A percentile compares a stretch with the other conserved stretches of the same genome.
Evolutionary conservation across 148 eudicot genomes (phyloP).

Genomic region (Gaultheria prostrata): DNA sequence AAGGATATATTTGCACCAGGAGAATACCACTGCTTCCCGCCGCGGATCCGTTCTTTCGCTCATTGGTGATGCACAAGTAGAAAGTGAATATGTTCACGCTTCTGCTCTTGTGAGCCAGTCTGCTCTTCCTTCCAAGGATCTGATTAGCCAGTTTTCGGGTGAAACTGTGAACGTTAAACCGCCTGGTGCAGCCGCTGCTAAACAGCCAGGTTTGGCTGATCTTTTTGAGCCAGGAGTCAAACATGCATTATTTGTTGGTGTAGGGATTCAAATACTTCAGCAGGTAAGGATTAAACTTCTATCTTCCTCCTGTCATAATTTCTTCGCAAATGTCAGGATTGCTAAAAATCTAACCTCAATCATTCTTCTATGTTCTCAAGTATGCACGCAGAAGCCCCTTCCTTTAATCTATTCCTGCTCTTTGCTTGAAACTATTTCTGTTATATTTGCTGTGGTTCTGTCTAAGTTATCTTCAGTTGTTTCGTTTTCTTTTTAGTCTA

Average conservation of each 20-base stretch:
- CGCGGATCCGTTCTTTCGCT: slow-evolving; percentile 69
- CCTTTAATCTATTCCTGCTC: background rate
- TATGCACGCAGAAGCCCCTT: background rate
- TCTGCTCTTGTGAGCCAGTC: slow-evolving; percentile 88
- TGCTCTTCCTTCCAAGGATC: slow-evolving; percentile 45
- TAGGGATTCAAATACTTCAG: slow-evolving; percentile 72
- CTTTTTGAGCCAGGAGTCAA: slow-evolving; percentile 76
- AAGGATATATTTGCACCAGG: slow-evolving; percentile 82
- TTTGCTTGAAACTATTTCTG: background rate
- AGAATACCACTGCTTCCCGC: slow-evolving; percentile 47
- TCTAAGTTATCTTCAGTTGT: background rate
- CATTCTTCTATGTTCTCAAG: too few relatives aligned
- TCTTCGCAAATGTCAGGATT: background rate
- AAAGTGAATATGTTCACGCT: slow-evolving; percentile 63
- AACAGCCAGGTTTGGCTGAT: slow-evolving; percentile 60
- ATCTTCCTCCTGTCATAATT: background rate
- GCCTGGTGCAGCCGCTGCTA: slow-evolving; percentile 33
- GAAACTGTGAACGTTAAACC: slow-evolving; percentile 35
- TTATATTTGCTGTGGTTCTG: background rate
- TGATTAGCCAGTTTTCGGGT: slow-evolving; percentile 42
- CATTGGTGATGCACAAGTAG: slow-evolving; percentile 42
- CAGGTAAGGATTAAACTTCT: slow-evolving; percentile 38
- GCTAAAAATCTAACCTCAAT: background rate
- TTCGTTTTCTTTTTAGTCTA: background rate
- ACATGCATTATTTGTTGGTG: slow-evolving; percentile 68